These are phyloP conservation scores for Boletus rex-veris DNA, from an alignment of 768 basidiomycete species.

Conservation along the genomic window DNA sequence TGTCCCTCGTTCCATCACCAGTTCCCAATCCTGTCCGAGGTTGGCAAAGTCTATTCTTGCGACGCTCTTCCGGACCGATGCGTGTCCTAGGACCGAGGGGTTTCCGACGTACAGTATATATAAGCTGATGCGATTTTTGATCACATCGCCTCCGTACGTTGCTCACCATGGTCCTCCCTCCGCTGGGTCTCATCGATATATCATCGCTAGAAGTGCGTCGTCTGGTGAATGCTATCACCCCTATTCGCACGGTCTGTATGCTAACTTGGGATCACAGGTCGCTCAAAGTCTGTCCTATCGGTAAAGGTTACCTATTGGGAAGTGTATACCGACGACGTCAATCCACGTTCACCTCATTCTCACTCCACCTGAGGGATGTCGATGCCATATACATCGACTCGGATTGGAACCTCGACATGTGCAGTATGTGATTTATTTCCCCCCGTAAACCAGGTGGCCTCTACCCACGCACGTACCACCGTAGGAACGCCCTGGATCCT, in stretches of 20 bases:
- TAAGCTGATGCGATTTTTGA: not conserved
- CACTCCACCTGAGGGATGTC: not conserved
- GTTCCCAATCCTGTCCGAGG: not conserved
- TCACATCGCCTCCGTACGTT: not conserved
- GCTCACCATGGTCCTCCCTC: not conserved
- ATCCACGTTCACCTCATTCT: not conserved
- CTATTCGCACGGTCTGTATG: not conserved
- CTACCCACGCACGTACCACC: too few relatives aligned
- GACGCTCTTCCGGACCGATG: conserved; percentile 19
- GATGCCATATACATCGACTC: not conserved
- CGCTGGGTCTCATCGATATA: not conserved
- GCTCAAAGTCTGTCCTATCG: too few relatives aligned
- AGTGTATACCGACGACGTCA: too few relatives aligned
- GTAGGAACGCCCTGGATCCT: not conserved
- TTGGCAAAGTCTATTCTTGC: not conserved
- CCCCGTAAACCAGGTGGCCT: too few relatives aligned
- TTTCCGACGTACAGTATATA: not conserved
- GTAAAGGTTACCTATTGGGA: not conserved
- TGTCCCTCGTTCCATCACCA: not conserved
- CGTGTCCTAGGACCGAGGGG: not conserved
- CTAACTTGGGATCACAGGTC: not conserved
- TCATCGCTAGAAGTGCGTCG: not conserved
- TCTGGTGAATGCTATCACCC: conserved; percentile 30
- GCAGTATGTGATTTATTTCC: too few relatives aligned
- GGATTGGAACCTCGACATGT: not conserved